Conservation (phyloP, 2,329 filamentous ascomycete species). For the Colletotrichum sp. region DNA sequence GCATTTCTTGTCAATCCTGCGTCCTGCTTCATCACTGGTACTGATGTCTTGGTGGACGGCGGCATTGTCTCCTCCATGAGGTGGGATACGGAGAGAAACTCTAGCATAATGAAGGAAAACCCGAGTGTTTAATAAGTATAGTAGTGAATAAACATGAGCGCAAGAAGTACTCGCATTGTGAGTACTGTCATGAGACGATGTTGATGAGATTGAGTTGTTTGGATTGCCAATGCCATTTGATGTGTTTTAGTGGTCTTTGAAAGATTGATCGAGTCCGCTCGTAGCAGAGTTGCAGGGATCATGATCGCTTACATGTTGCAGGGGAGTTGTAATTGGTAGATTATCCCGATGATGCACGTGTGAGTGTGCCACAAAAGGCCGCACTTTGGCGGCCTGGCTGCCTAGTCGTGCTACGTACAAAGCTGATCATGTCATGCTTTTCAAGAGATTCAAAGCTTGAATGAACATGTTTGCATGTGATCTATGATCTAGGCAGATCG, state of each 20-base stretch:
- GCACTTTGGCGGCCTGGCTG: neutral
- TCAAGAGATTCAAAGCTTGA: accelerated
- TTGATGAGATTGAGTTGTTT: neutral
- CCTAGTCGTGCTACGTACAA: neutral
- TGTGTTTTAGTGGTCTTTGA: neutral
- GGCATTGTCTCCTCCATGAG: neutral
- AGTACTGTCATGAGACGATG: accelerated
- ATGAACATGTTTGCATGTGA: accelerated
- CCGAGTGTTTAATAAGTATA: neutral
- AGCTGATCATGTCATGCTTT: neutral
- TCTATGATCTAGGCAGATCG: too few species aligned
- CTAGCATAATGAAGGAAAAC: accelerated
- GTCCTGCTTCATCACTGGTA: neutral
- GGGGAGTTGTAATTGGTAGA: neutral
- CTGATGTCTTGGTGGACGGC: neutral
- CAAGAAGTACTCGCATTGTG: neutral
- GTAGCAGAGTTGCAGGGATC: accelerated
- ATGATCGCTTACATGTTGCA: accelerated
- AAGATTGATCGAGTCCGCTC: neutral
- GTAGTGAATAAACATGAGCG: accelerated
- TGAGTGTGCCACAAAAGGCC: neutral
- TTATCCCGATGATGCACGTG: neutral
- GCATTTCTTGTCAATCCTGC: neutral
- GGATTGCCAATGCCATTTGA: accelerated
- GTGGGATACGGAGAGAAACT: neutral